Conservation (phyloP, 2,329 filamentous ascomycete genomes). For the Sclerotinia spermophila region DNA sequence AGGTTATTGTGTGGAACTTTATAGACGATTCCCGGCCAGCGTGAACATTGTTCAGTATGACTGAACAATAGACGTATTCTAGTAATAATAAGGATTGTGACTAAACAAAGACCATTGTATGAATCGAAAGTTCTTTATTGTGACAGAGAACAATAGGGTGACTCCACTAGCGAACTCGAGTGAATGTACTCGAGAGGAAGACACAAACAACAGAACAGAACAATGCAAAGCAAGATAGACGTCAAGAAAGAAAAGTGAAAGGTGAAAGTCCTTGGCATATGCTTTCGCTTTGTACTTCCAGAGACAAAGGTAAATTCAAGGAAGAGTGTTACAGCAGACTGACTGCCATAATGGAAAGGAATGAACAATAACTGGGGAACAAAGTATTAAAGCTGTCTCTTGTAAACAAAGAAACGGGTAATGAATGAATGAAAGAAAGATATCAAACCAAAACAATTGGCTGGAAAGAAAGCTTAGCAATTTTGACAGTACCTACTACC, state of each 20-base stretch:
- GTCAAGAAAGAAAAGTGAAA: background rate
- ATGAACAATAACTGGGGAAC: conserved; percentile 3
- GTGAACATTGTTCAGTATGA: conserved; percentile 25
- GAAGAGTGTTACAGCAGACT: background rate
- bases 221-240: conserved; percentile 2
- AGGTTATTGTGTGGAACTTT: conserved; percentile 16
- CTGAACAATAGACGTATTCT: conserved; percentile 24
- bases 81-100: conserved; percentile 20
- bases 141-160: conserved; percentile 9
- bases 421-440: background rate
- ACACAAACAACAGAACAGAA: background rate
- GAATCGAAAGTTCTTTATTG: background rate
- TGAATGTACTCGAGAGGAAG: conserved; percentile 1
- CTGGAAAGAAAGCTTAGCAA: background rate
- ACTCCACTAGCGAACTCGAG: conserved; percentile 1
- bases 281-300: conserved; percentile 13
- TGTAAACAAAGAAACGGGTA: background rate
- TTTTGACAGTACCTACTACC: background rate
- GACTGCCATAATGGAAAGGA: background rate
- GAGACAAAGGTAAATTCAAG: background rate
- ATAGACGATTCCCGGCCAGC: conserved; percentile 24
- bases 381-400: conserved; percentile 4
- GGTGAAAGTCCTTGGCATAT: background rate
- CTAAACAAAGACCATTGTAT: background rate
- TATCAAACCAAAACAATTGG: conserved; percentile 3